Percentiles rank a stretch among this genome's conserved stretches.
These are phyloP conservation scores for Trichosporon ovoides DNA, from an alignment of 1,284 basidiomycete species.

Conservation along the genomic window DNA sequence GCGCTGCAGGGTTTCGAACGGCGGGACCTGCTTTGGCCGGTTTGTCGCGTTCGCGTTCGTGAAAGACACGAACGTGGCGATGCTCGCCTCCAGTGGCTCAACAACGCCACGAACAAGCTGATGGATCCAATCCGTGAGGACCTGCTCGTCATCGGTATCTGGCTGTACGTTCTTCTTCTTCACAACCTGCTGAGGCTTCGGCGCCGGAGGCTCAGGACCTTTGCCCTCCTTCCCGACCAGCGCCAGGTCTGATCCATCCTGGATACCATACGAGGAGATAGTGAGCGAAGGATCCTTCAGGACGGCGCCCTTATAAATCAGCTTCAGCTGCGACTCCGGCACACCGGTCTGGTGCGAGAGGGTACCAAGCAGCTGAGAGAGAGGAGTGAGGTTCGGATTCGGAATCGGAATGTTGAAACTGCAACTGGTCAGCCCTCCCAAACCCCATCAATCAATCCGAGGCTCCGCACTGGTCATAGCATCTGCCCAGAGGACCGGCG, in stretches of 20 bases:
- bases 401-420: slow-evolving; percentile 50
- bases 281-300: slow-evolving; percentile 47
- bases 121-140: slow-evolving; percentile 44
- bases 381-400: slow-evolving; percentile 39
- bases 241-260: slow-evolving; percentile 40
- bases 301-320: slow-evolving; percentile 49
- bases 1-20: slow-evolving; percentile 40
- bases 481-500: not conserved
- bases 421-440: slow-evolving; percentile 1
- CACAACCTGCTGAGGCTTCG: slow-evolving; percentile 16
- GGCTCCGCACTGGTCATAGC: not conserved
- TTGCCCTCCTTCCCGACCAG: slow-evolving; percentile 42
- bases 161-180: slow-evolving; percentile 47
- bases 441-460: not conserved
- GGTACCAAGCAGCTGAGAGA: slow-evolving; percentile 41
- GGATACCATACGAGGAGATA: slow-evolving; percentile 45
- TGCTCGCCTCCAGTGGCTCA: slow-evolving; percentile 32
- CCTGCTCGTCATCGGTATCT: slow-evolving; percentile 39
- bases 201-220: slow-evolving; percentile 23
- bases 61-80: slow-evolving; percentile 37
- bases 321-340: slow-evolving; percentile 38
- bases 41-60: slow-evolving; percentile 34
- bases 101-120: slow-evolving; percentile 28
- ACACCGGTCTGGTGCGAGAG: slow-evolving; percentile 44
- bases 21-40: slow-evolving; percentile 33